Evolutionary conservation across 805 yeast genomes (phyloP).

Genomic region (Myxozyma neglecta): DNA sequence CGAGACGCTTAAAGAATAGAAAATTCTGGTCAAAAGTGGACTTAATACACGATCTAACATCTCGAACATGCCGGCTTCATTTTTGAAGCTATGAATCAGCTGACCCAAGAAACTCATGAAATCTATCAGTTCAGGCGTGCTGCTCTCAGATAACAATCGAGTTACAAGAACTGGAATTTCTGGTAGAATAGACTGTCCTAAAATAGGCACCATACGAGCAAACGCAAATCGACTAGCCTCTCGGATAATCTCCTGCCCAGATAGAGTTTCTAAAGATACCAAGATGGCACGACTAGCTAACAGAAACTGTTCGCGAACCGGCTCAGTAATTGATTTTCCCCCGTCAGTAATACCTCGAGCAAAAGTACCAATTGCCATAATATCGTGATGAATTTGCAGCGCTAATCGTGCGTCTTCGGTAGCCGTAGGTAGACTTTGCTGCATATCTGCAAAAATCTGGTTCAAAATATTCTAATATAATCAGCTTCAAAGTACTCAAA

Average conservation of each 20-base stretch:
- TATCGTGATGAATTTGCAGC: slow-evolving; percentile 78
- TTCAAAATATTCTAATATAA: slow-evolving; percentile 62
- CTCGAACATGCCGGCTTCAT: slow-evolving; percentile 65
- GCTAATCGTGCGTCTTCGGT: slow-evolving; percentile 49
- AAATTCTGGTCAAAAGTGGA: slow-evolving; percentile 57
- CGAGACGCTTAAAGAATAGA: slow-evolving; percentile 24
- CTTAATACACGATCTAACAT: slow-evolving; percentile 69
- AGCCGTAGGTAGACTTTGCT: slow-evolving; percentile 54
- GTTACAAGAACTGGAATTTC: slow-evolving; percentile 71
- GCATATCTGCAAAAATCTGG: slow-evolving; percentile 73
- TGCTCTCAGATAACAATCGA: slow-evolving; percentile 58
- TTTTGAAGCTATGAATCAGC: slow-evolving; percentile 71
- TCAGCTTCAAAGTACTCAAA: slow-evolving; percentile 3
- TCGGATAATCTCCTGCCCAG: slow-evolving; percentile 65
- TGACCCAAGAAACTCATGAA: slow-evolving; percentile 86
- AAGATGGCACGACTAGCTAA: slow-evolving; percentile 78
- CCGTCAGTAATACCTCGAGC: slow-evolving; percentile 76
- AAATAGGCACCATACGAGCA: slow-evolving; percentile 78
- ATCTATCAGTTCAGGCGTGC: slow-evolving; percentile 62
- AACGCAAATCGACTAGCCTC: slow-evolving; percentile 80
- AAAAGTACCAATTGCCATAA: slow-evolving; percentile 87
- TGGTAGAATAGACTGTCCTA: slow-evolving; percentile 53
- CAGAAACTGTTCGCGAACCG: slow-evolving; percentile 53
- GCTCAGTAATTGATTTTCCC: slow-evolving; percentile 22
- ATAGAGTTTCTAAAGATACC: slow-evolving; percentile 76